Percentiles rank a stretch among this genome's conserved stretches.
phyloP scores from a whole-genome alignment of 805 yeast genomes.

The Hanseniaspora taiwanica region DNA sequence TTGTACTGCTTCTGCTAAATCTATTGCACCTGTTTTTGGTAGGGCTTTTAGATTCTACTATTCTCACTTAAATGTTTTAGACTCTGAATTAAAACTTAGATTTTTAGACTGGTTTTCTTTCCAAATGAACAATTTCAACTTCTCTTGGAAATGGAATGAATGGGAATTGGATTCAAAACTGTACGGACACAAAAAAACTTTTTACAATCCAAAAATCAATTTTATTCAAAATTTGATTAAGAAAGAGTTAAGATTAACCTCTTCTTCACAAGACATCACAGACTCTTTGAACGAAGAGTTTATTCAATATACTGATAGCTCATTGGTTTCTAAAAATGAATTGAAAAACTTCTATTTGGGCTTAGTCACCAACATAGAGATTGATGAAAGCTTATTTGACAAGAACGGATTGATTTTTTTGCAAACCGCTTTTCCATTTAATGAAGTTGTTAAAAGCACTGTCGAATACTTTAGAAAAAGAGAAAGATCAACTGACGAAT shows the following conservation, averaged over 20 bases:
- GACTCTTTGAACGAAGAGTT: constrained; percentile 58
- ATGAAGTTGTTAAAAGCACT: constrained; percentile 25
- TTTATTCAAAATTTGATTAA: constrained; percentile 68
- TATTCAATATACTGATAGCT: constrained; percentile 29
- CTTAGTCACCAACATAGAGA: constrained; percentile 13
- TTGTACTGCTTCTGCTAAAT: constrained; percentile 65
- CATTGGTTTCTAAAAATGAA: constrained; percentile 25
- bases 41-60: constrained; percentile 79
- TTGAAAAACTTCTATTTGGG: constrained; percentile 26
- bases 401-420: constrained; percentile 19
- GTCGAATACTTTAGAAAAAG: constrained; percentile 26
- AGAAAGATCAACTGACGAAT: constrained; percentile 19
- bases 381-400: constrained; percentile 8
- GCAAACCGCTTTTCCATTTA: constrained; percentile 26
- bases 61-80: constrained; percentile 46
- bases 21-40: constrained; percentile 91
- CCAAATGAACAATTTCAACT: constrained; percentile 86
- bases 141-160: constrained; percentile 96
- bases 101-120: constrained; percentile 85
- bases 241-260: constrained; percentile 77
- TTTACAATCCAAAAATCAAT: constrained; percentile 57
- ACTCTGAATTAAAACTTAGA: constrained; percentile 60
- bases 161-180: constrained; percentile 57
- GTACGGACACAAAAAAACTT: constrained; percentile 25
- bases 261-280: constrained; percentile 46